phyloP scores from a whole-genome alignment of 1,284 basidiomycete species.

The Neolentinus lepideus region DNA sequence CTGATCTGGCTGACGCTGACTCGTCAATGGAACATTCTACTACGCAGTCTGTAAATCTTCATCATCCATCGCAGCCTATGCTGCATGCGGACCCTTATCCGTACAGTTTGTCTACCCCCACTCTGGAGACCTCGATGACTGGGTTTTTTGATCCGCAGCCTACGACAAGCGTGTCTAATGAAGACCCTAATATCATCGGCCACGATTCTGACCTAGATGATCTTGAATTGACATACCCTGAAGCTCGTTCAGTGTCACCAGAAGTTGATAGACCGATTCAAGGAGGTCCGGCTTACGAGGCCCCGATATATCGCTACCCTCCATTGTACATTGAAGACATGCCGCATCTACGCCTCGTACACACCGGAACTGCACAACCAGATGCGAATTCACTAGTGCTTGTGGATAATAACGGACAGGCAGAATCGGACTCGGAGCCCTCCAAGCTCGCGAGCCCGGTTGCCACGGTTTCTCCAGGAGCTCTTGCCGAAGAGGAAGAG shows the following conservation, averaged over 20 bases:
- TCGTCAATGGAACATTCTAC: neutral
- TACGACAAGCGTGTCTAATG: neutral
- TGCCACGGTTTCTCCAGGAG: neutral
- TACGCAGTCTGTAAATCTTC: conserved; percentile 3
- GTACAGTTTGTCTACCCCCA: conserved; percentile 32
- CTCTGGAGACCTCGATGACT: conserved; percentile 11
- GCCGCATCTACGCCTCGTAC: neutral
- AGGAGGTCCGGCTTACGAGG: neutral
- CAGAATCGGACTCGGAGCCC: neutral
- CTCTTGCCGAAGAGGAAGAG: neutral
- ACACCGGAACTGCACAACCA: neutral
- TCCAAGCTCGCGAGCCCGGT: neutral
- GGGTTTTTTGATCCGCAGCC: conserved; percentile 20
- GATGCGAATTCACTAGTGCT: too few species aligned
- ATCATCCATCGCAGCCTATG: conserved; percentile 22
- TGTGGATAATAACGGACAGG: too few species aligned
- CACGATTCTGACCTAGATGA: neutral
- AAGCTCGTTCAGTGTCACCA: neutral
- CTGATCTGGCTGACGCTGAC: neutral
- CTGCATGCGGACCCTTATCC: conserved; percentile 32
- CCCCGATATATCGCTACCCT: neutral
- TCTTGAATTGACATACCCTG: neutral
- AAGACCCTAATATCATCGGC: neutral
- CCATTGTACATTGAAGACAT: neutral
- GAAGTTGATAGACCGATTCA: neutral